Evolutionary conservation across 1,284 basidiomycete genomes (phyloP).

Genomic region (Irpex sp.): DNA sequence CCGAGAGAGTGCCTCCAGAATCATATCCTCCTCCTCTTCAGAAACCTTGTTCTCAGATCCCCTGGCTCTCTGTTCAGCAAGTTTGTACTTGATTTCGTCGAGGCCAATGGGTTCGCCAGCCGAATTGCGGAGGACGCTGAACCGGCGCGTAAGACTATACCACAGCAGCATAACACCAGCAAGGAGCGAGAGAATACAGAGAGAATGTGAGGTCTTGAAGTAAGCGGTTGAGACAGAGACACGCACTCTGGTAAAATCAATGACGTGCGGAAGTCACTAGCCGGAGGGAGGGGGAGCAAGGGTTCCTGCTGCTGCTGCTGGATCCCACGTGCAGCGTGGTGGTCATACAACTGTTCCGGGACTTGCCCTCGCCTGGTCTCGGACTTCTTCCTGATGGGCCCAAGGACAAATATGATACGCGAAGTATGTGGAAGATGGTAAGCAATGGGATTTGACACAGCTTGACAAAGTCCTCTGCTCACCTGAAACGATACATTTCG

Average conservation of each 20-base stretch:
- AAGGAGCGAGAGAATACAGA: slow-evolving; percentile 12
- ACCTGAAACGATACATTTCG: slow-evolving; percentile 80
- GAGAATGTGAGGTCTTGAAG: slow-evolving; percentile 12
- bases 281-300: slow-evolving; percentile 57
- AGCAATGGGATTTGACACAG: slow-evolving; percentile 11
- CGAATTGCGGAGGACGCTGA: slow-evolving; percentile 68
- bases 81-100: slow-evolving; percentile 57
- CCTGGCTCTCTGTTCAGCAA: slow-evolving; percentile 71
- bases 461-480: slow-evolving; percentile 32
- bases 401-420: slow-evolving; percentile 14
- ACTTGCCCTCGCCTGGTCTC: slow-evolving; percentile 50
- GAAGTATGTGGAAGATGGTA: neutral
- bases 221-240: slow-evolving; percentile 14
- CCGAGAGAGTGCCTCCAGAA: slow-evolving; percentile 65
- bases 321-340: slow-evolving; percentile 20
- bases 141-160: slow-evolving; percentile 70
- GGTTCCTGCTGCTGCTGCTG: slow-evolving; percentile 28
- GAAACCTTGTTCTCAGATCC: slow-evolving; percentile 64
- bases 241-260: slow-evolving; percentile 79
- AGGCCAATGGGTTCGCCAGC: slow-evolving; percentile 61
- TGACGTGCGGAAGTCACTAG: slow-evolving; percentile 76
- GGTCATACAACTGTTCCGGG: slow-evolving; percentile 31
- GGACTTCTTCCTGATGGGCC: slow-evolving; percentile 53
- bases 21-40: slow-evolving; percentile 80
- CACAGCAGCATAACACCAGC: slow-evolving; percentile 22